These are phyloP conservation scores for Pichia kluyveri DNA, from an alignment of 805 yeast species.

Conservation along the genomic window DNA sequence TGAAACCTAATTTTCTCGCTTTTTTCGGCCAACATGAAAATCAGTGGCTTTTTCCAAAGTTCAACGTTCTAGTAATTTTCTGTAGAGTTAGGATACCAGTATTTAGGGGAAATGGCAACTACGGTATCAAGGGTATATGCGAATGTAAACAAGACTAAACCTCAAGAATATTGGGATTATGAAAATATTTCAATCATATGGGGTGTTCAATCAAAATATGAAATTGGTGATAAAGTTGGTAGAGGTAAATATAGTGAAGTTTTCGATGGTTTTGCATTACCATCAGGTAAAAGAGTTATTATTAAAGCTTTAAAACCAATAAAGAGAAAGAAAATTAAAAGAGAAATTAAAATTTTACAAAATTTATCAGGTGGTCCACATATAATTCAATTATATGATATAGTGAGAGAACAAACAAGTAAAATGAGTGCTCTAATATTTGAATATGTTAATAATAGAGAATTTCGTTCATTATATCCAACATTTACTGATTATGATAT, in stretches of 20 bases:
- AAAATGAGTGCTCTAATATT: conserved; percentile 85
- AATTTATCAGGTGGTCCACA: conserved; percentile 81
- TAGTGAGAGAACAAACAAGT: conserved; percentile 78
- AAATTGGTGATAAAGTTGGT: conserved; percentile 75
- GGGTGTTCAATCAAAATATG: conserved; percentile 82
- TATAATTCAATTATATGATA: conserved; percentile 64
- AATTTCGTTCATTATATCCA: conserved; percentile 81
- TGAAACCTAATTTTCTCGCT: no score
- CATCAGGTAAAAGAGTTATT: conserved; percentile 58
- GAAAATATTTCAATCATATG: conserved; percentile 43
- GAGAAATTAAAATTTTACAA: conserved; percentile 82
- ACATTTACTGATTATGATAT: conserved; percentile 67
- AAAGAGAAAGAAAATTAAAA: conserved; percentile 81
- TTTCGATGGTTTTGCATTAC: conserved; percentile 69
- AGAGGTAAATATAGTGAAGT: conserved; percentile 94
- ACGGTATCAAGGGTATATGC: conserved; percentile 61
- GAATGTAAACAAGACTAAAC: conserved; percentile 67
- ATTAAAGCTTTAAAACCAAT: conserved; percentile 91
- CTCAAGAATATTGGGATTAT: conserved; percentile 81
- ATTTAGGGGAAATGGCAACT: no score
- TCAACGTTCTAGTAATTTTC: no score
- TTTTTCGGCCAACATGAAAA: no score
- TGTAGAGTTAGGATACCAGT: no score
- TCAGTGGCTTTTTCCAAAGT: no score
- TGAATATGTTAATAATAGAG: conserved; percentile 77